Conservation (phyloP, 306 rosid genomes). For the Notholithocarpus densiflorus region DNA sequence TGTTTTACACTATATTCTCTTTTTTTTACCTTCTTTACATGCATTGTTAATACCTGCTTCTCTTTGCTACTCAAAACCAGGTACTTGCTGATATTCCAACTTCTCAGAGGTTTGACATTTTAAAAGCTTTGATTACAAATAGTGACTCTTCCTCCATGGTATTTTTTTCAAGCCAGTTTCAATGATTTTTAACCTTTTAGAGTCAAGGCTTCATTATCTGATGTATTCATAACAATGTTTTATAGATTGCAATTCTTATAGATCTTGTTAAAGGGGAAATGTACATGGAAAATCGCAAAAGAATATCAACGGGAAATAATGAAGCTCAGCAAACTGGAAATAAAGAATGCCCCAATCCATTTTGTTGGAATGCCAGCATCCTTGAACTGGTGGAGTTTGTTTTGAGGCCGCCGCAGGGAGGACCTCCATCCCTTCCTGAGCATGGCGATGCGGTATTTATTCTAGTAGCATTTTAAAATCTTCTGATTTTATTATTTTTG, state of each 20-base stretch:
- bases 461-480: neutral
- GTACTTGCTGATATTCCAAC: conserved; percentile 65
- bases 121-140: conserved; percentile 61
- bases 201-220: conserved; percentile 19
- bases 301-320: conserved; percentile 25
- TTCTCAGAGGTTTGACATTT: conserved; percentile 67
- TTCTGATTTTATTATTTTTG: neutral
- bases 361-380: conserved; percentile 57
- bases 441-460: conserved; percentile 71
- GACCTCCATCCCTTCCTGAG: conserved; percentile 89
- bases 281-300: conserved; percentile 46
- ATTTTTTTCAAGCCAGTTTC: conserved; percentile 27
- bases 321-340: conserved; percentile 17
- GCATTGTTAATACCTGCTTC: conserved; percentile 3
- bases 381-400: conserved; percentile 68
- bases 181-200: neutral
- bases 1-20: neutral
- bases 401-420: conserved; percentile 77
- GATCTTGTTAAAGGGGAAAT: conserved; percentile 68
- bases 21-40: conserved; percentile 6
- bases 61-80: conserved; percentile 42
- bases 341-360: conserved; percentile 9
- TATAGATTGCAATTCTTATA: conserved; percentile 72
- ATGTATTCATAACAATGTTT: conserved; percentile 25
- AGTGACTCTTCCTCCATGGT: conserved; percentile 88